Percentiles rank a stretch among this genome's conserved stretches.
Conservation (phyloP, 768 basidiomycete genomes). For the Inosperma sp. region DNA sequence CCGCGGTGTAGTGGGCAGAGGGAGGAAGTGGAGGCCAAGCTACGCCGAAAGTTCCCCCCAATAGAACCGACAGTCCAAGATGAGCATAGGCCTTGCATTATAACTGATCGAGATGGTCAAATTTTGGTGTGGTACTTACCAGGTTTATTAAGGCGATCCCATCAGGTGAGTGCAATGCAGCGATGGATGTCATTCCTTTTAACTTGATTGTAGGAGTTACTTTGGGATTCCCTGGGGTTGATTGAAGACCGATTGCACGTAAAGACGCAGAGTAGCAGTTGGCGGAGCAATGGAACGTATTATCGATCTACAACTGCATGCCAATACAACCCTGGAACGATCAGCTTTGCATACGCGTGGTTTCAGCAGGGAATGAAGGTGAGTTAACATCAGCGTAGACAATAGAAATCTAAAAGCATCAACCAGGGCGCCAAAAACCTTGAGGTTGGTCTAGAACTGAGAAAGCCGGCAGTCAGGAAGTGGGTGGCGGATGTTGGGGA, state of each 20-base stretch:
- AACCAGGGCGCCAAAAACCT: not conserved
- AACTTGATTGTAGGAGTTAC: not conserved
- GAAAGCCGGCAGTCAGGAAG: not conserved
- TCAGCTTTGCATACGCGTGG: not conserved
- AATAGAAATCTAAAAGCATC: not conserved
- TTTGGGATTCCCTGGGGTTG: not conserved
- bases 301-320: not conserved
- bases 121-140: constrained; percentile 1
- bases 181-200: not conserved
- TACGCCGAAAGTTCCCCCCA: not conserved
- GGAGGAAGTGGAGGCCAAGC: not conserved
- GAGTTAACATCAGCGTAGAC: not conserved
- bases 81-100: not conserved
- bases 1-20: not conserved
- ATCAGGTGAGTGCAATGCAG: not conserved
- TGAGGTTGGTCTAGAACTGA: not conserved
- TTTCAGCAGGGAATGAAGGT: not conserved
- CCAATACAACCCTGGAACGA: not conserved
- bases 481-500: not conserved
- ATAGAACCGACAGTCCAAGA: not conserved
- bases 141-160: not conserved
- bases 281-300: not conserved
- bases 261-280: not conserved
- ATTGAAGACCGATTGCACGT: not conserved
- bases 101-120: not conserved